phyloP scores from a whole-genome alignment of 2,329 filamentous ascomycete species.

The Colletotrichum tropicale region DNA sequence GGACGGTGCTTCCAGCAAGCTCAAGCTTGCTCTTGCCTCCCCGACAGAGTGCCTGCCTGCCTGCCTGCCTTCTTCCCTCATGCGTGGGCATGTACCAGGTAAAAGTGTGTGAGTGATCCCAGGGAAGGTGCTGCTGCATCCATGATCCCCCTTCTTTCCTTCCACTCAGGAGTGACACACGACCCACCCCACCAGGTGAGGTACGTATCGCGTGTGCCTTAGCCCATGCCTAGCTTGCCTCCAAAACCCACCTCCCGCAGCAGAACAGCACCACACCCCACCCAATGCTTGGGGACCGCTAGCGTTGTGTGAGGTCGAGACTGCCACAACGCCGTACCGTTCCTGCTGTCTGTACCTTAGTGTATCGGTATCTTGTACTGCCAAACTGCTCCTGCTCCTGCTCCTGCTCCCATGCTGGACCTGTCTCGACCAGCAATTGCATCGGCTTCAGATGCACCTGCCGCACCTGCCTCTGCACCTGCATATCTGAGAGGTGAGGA shows the following conservation, averaged over 20 bases:
- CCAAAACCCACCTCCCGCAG: slow-evolving; percentile 19
- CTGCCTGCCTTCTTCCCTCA: background rate
- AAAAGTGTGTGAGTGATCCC: background rate
- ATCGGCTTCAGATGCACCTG: background rate
- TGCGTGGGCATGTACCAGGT: background rate
- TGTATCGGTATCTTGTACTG: too few species aligned
- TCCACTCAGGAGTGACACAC: background rate
- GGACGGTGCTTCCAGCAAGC: background rate
- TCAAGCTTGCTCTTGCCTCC: background rate
- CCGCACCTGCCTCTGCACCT: background rate
- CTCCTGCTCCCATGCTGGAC: background rate
- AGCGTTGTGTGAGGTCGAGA: background rate
- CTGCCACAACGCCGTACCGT: background rate
- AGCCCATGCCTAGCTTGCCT: slow-evolving; percentile 6
- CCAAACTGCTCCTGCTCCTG: background rate
- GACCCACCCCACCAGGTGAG: background rate
- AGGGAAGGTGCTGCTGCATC: background rate
- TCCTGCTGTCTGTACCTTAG: background rate
- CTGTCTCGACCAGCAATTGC: background rate
- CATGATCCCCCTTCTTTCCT: background rate
- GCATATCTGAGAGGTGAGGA: background rate
- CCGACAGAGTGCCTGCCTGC: background rate
- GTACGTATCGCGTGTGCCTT: slow-evolving; percentile 7
- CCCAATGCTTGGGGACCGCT: background rate
- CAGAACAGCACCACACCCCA: slow-evolving; percentile 2